phyloP scores from a whole-genome alignment of 208 protist genomes.

The Acanthamoeba triangularis region DNA sequence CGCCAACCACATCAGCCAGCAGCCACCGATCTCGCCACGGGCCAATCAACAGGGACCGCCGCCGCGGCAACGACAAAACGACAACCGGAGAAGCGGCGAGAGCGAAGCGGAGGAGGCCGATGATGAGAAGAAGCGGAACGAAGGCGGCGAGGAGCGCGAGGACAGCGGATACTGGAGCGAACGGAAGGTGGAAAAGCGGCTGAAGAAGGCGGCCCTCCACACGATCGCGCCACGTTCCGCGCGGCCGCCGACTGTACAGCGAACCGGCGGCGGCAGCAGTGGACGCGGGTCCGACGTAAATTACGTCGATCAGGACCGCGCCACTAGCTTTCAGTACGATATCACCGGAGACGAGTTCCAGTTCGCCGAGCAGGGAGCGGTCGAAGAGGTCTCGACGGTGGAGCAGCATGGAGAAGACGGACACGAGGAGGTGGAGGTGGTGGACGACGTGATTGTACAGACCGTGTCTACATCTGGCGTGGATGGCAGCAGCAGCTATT shows the following conservation, averaged over 20 bases:
- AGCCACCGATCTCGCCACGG: too few species aligned
- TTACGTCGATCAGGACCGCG: constrained; percentile 13
- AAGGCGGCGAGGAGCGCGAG: background rate
- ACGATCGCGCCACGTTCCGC: background rate
- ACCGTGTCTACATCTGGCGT: background rate
- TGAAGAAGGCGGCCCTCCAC: background rate
- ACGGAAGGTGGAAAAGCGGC: background rate
- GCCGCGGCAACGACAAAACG: too few species aligned
- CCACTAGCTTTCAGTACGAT: too few species aligned
- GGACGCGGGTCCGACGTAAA: background rate
- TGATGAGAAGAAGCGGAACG: background rate
- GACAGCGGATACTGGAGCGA: constrained; percentile 39
- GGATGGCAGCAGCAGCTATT: background rate
- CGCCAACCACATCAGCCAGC: background rate
- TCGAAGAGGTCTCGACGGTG: background rate
- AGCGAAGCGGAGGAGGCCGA: background rate
- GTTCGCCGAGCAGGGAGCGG: background rate
- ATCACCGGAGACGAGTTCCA: background rate
- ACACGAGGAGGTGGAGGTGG: background rate
- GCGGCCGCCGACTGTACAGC: background rate
- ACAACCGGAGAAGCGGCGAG: background rate
- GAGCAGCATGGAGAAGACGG: background rate
- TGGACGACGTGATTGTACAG: background rate
- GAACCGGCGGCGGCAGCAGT: background rate
- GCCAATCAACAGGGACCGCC: background rate